These are phyloP conservation scores for Eudorina sp. DNA, from an alignment of 139 green algal species.

Conservation along the genomic window DNA sequence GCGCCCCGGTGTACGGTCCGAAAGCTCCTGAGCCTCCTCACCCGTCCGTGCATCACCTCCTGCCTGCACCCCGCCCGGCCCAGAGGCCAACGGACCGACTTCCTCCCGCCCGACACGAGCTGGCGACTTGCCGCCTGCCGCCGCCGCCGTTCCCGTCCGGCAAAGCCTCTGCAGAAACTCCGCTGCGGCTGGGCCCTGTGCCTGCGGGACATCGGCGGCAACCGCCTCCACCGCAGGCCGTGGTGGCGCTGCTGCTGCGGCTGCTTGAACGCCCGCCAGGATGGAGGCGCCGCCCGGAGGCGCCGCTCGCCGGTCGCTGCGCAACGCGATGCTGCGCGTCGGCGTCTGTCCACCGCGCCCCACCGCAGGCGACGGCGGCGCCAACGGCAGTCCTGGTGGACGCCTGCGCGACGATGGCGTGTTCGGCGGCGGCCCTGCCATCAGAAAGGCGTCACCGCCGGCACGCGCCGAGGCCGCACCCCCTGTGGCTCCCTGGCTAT, in stretches of 20 bases:
- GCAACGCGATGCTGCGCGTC: neutral
- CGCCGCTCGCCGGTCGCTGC: neutral
- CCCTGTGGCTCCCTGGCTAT: neutral
- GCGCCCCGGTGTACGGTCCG: neutral
- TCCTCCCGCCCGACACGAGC: too few relatives aligned
- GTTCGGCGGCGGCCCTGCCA: neutral
- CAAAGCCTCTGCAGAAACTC: conserved; percentile 31
- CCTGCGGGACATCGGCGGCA: too few relatives aligned
- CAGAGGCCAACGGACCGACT: too few relatives aligned
- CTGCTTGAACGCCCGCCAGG: neutral
- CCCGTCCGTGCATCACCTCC: neutral
- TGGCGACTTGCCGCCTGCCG: neutral
- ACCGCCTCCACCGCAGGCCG: neutral
- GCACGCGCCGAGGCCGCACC: neutral
- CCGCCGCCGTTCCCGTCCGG: neutral
- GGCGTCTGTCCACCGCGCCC: conserved; percentile 1
- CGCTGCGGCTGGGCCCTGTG: too few relatives aligned
- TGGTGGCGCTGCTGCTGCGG: neutral
- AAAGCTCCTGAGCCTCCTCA: too few relatives aligned
- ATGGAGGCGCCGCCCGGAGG: neutral
- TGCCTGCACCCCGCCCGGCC: neutral
- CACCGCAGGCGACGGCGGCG: conserved; percentile 24
- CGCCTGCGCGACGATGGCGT: conserved; percentile 15
- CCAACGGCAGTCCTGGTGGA: conserved; percentile 29
- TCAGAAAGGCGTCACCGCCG: too few relatives aligned